Percentiles rank a stretch among this genome's conserved stretches.
phyloP scores from a whole-genome alignment of 441 rosid species.

The Corymbia calophylla region DNA sequence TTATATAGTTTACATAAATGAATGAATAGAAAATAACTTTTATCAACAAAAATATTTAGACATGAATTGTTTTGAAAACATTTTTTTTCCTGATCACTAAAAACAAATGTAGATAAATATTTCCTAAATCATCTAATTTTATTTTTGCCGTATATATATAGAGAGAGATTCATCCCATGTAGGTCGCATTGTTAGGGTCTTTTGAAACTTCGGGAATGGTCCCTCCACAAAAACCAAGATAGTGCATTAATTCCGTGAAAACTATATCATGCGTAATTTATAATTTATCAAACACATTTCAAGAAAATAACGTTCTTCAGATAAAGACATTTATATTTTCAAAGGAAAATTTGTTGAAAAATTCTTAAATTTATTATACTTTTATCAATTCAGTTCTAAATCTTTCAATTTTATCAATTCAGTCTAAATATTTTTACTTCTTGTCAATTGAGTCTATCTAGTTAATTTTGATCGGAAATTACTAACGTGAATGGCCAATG shows the following conservation, averaged over 20 bases:
- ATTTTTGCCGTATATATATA: too few species aligned
- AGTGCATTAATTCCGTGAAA: not conserved
- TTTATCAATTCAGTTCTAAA: too few species aligned
- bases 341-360: not conserved
- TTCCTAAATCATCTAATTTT: not conserved
- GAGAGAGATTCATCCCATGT: not conserved
- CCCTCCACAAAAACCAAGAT: not conserved
- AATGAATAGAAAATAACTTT: not conserved
- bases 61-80: not conserved
- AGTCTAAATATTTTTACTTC: too few species aligned
- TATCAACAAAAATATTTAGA: not conserved
- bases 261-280: not conserved
- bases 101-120: not conserved
- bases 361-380: too few species aligned
- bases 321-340: not conserved
- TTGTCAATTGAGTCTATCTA: too few species aligned
- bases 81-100: not conserved
- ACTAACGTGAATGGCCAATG: too few species aligned
- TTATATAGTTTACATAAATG: not conserved
- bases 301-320: not conserved
- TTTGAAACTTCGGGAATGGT: not conserved
- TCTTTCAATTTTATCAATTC: too few species aligned
- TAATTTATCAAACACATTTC: not conserved
- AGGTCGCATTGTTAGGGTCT: not conserved
- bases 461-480: too few species aligned